Conservation (phyloP, 306 rosid genomes). For the Vigna radiata region DNA sequence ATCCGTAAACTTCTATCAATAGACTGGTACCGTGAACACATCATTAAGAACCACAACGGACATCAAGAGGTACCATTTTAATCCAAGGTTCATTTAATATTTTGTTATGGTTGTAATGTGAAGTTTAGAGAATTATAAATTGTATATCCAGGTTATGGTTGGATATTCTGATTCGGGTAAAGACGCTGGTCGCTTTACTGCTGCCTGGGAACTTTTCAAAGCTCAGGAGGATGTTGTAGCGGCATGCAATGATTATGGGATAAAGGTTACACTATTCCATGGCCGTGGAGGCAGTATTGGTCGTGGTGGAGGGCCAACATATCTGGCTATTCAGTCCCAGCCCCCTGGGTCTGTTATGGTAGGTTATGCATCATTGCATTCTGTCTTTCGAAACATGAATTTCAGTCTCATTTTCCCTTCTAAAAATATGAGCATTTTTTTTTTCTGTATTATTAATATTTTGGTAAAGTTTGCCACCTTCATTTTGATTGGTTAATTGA, state of each 20-base stretch:
- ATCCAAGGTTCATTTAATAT: slow-evolving; percentile 6
- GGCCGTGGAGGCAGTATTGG: slow-evolving; percentile 98
- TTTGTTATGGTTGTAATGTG: slow-evolving; percentile 13
- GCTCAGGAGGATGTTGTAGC: slow-evolving; percentile 98
- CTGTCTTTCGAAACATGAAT: slow-evolving; percentile 1
- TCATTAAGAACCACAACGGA: slow-evolving; percentile 77
- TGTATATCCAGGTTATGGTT: slow-evolving; percentile 83
- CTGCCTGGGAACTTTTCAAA: slow-evolving; percentile 98
- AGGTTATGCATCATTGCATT: slow-evolving; percentile 41
- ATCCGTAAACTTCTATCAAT: slow-evolving; percentile 81
- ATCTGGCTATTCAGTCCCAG: slow-evolving; percentile 97
- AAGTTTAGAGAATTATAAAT: slow-evolving; percentile 36
- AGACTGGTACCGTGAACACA: slow-evolving; percentile 89
- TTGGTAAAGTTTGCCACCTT: neutral
- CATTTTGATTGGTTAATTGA: neutral
- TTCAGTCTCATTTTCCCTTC: slow-evolving; percentile 12
- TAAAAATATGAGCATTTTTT: neutral
- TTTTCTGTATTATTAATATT: neutral
- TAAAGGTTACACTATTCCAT: slow-evolving; percentile 88
- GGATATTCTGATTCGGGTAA: slow-evolving; percentile 98
- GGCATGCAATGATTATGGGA: slow-evolving; percentile 86
- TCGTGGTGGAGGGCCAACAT: slow-evolving; percentile 98
- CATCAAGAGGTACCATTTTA: slow-evolving; percentile 80
- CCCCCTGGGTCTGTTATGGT: slow-evolving; percentile 99
- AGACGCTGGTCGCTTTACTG: slow-evolving; percentile 97